Evolutionary conservation across 129 eudicot species (phyloP).

Genomic region (Flaveria ramosissima): DNA sequence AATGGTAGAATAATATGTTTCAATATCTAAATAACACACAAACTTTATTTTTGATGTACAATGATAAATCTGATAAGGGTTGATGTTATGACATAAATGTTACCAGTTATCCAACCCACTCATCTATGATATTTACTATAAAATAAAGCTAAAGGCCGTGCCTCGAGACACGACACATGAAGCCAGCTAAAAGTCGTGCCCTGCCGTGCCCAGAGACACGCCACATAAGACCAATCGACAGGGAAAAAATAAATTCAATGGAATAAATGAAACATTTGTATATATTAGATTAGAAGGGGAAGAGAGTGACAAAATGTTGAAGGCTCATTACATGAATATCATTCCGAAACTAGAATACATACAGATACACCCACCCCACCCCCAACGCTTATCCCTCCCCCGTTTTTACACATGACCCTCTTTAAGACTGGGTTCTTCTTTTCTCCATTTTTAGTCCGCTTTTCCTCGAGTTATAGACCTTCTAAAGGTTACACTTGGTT

Average conservation of each 20-base stretch:
- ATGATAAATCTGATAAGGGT: neutral
- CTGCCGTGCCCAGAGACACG: too few relatives aligned
- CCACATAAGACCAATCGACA: neutral
- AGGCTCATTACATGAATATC: slow-evolving; percentile 35
- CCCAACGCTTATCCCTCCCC: slow-evolving; percentile 33
- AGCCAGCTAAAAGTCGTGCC: too few relatives aligned
- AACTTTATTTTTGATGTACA: neutral
- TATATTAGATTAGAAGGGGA: slow-evolving; percentile 43
- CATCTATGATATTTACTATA: neutral
- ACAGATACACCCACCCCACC: slow-evolving; percentile 31
- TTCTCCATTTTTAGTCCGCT: slow-evolving; percentile 18
- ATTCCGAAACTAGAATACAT: slow-evolving; percentile 38
- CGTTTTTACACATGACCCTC: slow-evolving; percentile 26
- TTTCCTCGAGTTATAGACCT: slow-evolving; percentile 39
- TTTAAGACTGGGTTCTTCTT: neutral
- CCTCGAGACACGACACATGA: neutral
- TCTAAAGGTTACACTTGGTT: slow-evolving; percentile 41
- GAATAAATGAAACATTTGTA: slow-evolving; percentile 13
- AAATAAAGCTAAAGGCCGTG: neutral
- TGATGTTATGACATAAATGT: too few relatives aligned
- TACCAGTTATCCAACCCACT: neutral
- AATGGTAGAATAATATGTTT: neutral
- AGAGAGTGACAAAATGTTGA: slow-evolving; percentile 53
- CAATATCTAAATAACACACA: neutral
- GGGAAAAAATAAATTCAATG: neutral